Percentiles rank a stretch among this genome's conserved stretches.
Evolutionary conservation across 257 asterid species (phyloP).

Genomic region (Penstemon newberryi): DNA sequence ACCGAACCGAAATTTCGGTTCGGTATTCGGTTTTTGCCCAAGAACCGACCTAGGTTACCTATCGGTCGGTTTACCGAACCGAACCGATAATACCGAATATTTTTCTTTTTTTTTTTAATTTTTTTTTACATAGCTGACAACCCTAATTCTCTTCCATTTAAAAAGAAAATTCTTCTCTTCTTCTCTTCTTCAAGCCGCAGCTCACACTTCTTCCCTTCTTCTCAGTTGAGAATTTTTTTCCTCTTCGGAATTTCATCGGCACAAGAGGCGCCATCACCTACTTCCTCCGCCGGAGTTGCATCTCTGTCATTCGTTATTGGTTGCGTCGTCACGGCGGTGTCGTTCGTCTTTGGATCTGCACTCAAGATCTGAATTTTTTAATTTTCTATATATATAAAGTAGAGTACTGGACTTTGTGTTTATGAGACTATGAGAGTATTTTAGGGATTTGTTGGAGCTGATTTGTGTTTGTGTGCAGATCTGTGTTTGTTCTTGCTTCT

Average conservation of each 20-base stretch:
- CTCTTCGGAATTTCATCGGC: constrained; percentile 43
- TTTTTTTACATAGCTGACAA: too few relatives aligned
- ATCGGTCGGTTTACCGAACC: too few relatives aligned
- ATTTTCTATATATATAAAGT: not conserved
- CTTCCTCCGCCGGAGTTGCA: constrained; percentile 42
- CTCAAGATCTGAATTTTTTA: constrained; percentile 44
- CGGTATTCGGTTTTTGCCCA: too few relatives aligned
- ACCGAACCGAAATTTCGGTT: too few relatives aligned
- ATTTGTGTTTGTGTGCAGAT: constrained; percentile 33
- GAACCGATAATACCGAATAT: too few relatives aligned
- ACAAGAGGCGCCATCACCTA: constrained; percentile 53
- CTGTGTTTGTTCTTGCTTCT: not conserved
- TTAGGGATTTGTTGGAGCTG: constrained; percentile 25
- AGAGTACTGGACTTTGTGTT: constrained; percentile 20
- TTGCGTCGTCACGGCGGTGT: constrained; percentile 32
- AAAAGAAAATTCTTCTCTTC: too few relatives aligned
- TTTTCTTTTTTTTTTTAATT: too few relatives aligned
- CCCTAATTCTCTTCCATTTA: too few relatives aligned
- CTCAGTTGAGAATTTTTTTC: constrained; percentile 29
- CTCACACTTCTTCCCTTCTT: too few relatives aligned
- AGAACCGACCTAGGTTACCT: too few relatives aligned
- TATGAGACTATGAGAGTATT: constrained; percentile 5
- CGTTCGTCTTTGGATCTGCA: constrained; percentile 53
- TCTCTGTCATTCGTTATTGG: constrained; percentile 47
- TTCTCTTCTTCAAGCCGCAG: too few relatives aligned